A percentile compares a stretch with the other conserved stretches of the same genome.
phyloP scores from a whole-genome alignment of 768 basidiomycete species.

The Serendipita indica region DNA sequence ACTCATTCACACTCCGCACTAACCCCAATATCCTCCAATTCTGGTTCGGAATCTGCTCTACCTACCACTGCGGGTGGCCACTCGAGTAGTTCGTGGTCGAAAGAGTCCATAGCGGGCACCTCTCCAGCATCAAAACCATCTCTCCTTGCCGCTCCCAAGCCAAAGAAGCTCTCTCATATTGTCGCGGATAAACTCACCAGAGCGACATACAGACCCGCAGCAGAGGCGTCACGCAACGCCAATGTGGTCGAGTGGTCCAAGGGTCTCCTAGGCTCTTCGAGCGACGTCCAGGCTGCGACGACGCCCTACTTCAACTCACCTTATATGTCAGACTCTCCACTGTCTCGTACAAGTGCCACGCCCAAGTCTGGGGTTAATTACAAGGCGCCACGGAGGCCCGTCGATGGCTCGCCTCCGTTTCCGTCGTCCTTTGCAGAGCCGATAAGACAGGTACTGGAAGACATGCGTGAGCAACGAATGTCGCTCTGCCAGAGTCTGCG shows the following conservation, averaged over 20 bases:
- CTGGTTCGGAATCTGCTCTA: background rate
- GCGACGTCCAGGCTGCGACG: background rate
- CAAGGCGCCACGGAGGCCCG: conserved; percentile 46
- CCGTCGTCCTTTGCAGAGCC: conserved; percentile 60
- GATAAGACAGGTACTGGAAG: conserved; percentile 68
- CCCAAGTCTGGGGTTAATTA: conserved; percentile 33
- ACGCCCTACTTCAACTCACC: background rate
- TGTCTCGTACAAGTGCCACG: background rate
- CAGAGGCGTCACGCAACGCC: background rate
- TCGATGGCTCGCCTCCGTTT: conserved; percentile 39
- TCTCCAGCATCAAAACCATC: background rate
- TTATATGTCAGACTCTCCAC: background rate
- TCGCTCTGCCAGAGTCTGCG: conserved; percentile 86
- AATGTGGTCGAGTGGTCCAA: conserved; percentile 1
- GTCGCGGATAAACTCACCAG: background rate
- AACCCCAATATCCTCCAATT: background rate
- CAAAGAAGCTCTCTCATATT: background rate
- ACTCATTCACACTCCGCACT: background rate
- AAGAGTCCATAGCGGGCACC: background rate
- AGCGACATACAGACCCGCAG: background rate
- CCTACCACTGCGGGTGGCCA: background rate
- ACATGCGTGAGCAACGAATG: conserved; percentile 95
- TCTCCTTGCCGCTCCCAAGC: background rate
- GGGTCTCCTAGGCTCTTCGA: background rate
- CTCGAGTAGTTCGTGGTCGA: background rate